Percentiles rank a stretch among this genome's conserved stretches.
phyloP scores from a whole-genome alignment of 129 eudicot species.

The Dittrichia graveolens region DNA sequence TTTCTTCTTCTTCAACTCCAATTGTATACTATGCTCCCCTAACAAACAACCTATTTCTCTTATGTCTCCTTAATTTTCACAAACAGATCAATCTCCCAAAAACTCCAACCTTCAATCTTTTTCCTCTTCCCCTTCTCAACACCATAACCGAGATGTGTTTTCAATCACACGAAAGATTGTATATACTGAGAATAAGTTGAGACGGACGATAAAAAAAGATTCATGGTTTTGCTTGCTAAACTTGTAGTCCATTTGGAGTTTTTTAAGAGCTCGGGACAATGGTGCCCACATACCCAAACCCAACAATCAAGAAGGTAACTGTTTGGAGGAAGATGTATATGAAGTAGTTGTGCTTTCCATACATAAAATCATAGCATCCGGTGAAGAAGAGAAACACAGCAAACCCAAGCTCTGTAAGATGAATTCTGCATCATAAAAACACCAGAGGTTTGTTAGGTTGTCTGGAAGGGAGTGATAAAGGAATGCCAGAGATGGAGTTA shows the following conservation, averaged over 20 bases:
- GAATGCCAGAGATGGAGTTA: too few species aligned
- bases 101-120: conserved; percentile 18
- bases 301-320: conserved; percentile 79
- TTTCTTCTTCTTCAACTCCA: conserved; percentile 38
- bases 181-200: conserved; percentile 37
- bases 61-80: conserved; percentile 34
- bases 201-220: conserved; percentile 29
- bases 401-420: conserved; percentile 77
- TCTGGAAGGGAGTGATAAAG: too few species aligned
- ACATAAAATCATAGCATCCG: conserved; percentile 85
- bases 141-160: conserved; percentile 11
- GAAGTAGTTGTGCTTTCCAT: conserved; percentile 86
- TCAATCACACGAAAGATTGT: conserved; percentile 46
- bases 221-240: conserved; percentile 12
- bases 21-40: conserved; percentile 43
- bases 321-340: conserved; percentile 92
- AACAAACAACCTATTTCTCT: conserved; percentile 44
- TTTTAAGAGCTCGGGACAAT: conserved; percentile 64
- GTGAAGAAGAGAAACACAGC: conserved; percentile 81
- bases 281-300: conserved; percentile 94
- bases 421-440: conserved; percentile 51
- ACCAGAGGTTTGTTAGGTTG: too few species aligned
- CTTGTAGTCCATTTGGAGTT: neutral
- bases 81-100: conserved; percentile 30
- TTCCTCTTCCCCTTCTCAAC: conserved; percentile 32